Conservation (phyloP, 2,329 filamentous ascomycete genomes). For the Mariannaea sp. region DNA sequence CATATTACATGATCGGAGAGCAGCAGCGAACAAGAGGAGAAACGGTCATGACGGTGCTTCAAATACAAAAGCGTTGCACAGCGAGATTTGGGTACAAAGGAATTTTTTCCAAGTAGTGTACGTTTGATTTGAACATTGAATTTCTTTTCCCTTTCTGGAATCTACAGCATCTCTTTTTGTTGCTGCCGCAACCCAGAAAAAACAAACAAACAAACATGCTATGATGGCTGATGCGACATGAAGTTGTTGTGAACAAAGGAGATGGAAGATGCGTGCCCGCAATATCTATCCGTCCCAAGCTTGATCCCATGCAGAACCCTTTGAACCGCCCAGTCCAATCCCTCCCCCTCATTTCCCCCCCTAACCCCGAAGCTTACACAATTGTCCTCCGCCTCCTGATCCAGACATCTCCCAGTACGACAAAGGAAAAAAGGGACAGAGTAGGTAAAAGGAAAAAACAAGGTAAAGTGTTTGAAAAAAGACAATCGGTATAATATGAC, state of each 20-base stretch:
- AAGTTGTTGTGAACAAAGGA: conserved; percentile 18
- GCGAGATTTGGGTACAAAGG: too few species aligned
- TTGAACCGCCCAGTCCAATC: too few species aligned
- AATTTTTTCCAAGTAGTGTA: too few species aligned
- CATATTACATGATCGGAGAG: too few species aligned
- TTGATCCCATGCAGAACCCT: conserved; percentile 18
- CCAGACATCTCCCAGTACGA: background rate
- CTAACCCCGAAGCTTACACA: too few species aligned
- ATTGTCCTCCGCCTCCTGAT: conserved; percentile 9
- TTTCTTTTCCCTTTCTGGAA: conserved; percentile 6
- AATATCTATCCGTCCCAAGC: conserved; percentile 22
- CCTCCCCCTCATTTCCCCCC: conserved; percentile 7
- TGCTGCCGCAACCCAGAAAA: conserved; percentile 11
- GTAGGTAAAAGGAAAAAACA: conserved; percentile 5
- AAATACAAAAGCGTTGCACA: too few species aligned
- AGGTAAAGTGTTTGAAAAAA: conserved; percentile 20
- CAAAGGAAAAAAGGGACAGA: conserved; percentile 7
- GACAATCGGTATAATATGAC: conserved; percentile 35
- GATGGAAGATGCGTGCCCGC: conserved; percentile 20
- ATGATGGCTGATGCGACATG: conserved; percentile 4
- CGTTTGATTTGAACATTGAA: conserved; percentile 1
- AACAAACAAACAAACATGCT: conserved; percentile 14
- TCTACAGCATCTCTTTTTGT: conserved; percentile 12
- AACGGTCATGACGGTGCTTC: too few species aligned
- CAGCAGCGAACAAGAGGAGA: too few species aligned